Evolutionary conservation across 768 basidiomycete genomes (phyloP).

Genomic region (Neoboletus subvelutipes): DNA sequence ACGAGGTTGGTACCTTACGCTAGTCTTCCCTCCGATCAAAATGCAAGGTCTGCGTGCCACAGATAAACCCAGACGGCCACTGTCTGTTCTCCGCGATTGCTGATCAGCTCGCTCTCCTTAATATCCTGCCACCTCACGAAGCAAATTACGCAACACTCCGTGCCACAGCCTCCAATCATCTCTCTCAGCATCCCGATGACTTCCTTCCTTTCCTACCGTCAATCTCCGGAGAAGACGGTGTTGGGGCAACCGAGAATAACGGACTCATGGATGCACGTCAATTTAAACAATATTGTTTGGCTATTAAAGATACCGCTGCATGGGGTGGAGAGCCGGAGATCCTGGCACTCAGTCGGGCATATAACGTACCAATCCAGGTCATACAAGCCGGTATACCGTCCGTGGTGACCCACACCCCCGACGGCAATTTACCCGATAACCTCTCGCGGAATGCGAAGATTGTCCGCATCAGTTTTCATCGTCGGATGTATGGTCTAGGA

Average conservation of each 20-base stretch:
- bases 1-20: constrained; percentile 50
- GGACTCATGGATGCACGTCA: constrained; percentile 70
- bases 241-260: constrained; percentile 52
- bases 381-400: constrained; percentile 80
- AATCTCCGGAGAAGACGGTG: constrained; percentile 64
- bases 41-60: constrained; percentile 1
- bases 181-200: constrained; percentile 78
- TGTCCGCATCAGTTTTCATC: constrained; percentile 86
- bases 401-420: constrained; percentile 79
- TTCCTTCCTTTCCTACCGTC: constrained; percentile 93
- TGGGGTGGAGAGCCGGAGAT: constrained; percentile 99
- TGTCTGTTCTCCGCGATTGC: constrained; percentile 94
- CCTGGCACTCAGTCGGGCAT: constrained; percentile 79
- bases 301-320: constrained; percentile 77
- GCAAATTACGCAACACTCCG: constrained; percentile 66
- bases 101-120: constrained; percentile 82
- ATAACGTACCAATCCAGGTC: constrained; percentile 84
- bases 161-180: constrained; percentile 73
- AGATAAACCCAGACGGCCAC: constrained; percentile 95
- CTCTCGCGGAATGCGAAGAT: constrained; percentile 37
- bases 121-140: constrained; percentile 54
- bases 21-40: neutral
- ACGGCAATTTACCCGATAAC: constrained; percentile 29
- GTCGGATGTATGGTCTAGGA: constrained; percentile 91
- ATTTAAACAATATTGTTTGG: constrained; percentile 73